Evolutionary conservation across 805 yeast genomes (phyloP).

Genomic region (Ogataea ramenticola): DNA sequence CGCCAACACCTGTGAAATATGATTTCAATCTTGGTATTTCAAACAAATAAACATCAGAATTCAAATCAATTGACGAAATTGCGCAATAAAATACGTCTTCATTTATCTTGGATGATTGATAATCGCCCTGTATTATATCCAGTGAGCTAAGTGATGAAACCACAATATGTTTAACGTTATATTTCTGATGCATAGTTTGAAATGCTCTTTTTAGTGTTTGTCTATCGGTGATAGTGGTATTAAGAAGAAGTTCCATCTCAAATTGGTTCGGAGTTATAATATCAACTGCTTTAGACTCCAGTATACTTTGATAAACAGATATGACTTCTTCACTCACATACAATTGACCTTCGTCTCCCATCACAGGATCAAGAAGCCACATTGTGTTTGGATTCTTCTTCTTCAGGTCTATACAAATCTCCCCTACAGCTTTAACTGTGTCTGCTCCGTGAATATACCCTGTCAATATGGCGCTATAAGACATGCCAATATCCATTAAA

Average conservation of each 20-base stretch:
- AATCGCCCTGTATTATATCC: slow-evolving; percentile 2
- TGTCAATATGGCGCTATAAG: slow-evolving; percentile 51
- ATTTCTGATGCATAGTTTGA: slow-evolving; percentile 37
- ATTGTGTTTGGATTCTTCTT: slow-evolving; percentile 24
- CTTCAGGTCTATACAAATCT: slow-evolving; percentile 28
- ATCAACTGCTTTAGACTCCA: slow-evolving; percentile 45
- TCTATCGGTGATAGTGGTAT: slow-evolving; percentile 28
- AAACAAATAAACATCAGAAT: background rate
- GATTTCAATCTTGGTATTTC: slow-evolving; percentile 56
- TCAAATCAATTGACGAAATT: slow-evolving; percentile 27
- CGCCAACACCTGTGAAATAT: slow-evolving; percentile 95
- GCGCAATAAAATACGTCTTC: slow-evolving; percentile 32
- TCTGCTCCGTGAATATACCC: slow-evolving; percentile 63
- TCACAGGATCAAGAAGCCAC: slow-evolving; percentile 70
- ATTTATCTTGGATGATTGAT: background rate
- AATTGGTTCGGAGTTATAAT: slow-evolving; percentile 87
- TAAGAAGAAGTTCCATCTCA: slow-evolving; percentile 71
- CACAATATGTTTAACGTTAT: slow-evolving; percentile 52
- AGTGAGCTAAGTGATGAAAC: slow-evolving; percentile 46
- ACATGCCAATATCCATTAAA: slow-evolving; percentile 22
- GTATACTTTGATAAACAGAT: slow-evolving; percentile 47
- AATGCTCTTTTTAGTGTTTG: slow-evolving; percentile 41
- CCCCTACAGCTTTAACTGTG: slow-evolving; percentile 37
- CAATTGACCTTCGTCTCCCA: slow-evolving; percentile 71
- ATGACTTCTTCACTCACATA: slow-evolving; percentile 56